phyloP scores from a whole-genome alignment of 179 eudicot genomes.

The Heliamphora pulchella region DNA sequence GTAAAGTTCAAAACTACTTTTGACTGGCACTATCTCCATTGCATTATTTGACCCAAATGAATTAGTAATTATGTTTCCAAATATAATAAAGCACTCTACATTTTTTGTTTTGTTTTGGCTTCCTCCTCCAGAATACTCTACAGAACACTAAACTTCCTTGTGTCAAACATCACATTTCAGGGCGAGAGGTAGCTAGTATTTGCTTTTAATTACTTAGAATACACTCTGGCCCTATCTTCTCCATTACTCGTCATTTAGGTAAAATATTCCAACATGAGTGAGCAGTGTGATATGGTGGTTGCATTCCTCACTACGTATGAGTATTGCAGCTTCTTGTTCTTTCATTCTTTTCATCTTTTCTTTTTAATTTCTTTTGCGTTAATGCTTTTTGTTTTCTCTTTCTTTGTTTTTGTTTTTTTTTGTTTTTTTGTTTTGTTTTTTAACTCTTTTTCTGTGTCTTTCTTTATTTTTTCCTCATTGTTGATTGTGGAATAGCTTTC shows the following conservation, averaged over 20 bases:
- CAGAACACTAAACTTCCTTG: background rate
- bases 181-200: background rate
- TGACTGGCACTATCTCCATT: background rate
- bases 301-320: background rate
- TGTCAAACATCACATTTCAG: background rate
- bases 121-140: background rate
- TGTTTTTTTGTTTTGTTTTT: background rate
- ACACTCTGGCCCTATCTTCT: background rate
- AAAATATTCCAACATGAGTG: background rate
- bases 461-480: constrained; percentile 1
- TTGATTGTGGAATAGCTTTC: constrained; percentile 1
- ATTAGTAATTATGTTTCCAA: background rate
- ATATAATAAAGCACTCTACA: background rate
- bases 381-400: background rate
- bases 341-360: too few relatives aligned
- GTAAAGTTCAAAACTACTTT: background rate
- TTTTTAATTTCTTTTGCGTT: too few relatives aligned
- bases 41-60: background rate
- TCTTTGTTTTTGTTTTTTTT: background rate
- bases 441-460: background rate
- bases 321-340: too few relatives aligned
- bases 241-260: constrained; percentile 5
- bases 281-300: constrained; percentile 5
- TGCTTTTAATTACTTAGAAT: background rate
- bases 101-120: background rate